Conservation (phyloP, 1,284 basidiomycete genomes). For the Puccinia triticina region DNA sequence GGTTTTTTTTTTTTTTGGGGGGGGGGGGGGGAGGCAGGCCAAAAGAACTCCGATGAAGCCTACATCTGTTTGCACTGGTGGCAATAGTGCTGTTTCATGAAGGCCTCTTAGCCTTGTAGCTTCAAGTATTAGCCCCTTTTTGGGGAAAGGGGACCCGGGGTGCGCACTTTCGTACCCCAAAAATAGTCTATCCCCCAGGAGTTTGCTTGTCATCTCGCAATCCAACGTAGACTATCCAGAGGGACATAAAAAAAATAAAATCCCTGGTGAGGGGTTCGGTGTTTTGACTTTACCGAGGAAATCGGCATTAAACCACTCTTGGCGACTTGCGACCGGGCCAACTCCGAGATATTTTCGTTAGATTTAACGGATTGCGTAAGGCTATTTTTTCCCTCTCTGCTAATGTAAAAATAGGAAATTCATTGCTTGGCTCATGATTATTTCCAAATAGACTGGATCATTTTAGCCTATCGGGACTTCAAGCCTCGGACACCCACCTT, state of each 20-base stretch:
- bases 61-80: neutral
- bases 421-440: neutral
- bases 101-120: neutral
- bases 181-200: neutral
- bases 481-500: neutral
- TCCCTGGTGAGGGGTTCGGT: neutral
- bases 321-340: slow-evolving; percentile 17
- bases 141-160: neutral
- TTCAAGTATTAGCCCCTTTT: neutral
- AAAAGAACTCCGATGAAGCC: neutral
- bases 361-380: neutral
- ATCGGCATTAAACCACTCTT: neutral
- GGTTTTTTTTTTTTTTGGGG: neutral
- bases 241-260: neutral
- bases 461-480: neutral
- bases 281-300: neutral
- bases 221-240: neutral
- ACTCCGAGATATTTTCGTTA: neutral
- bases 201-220: neutral
- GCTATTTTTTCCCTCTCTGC: neutral
- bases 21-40: neutral
- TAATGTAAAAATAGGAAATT: neutral
- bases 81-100: too few species aligned
- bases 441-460: neutral
- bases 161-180: neutral